Evolutionary conservation across 1,284 basidiomycete species (phyloP), one percentile per base, ranked within the genome.

Genomic region (Ustilago lituana): DNA sequence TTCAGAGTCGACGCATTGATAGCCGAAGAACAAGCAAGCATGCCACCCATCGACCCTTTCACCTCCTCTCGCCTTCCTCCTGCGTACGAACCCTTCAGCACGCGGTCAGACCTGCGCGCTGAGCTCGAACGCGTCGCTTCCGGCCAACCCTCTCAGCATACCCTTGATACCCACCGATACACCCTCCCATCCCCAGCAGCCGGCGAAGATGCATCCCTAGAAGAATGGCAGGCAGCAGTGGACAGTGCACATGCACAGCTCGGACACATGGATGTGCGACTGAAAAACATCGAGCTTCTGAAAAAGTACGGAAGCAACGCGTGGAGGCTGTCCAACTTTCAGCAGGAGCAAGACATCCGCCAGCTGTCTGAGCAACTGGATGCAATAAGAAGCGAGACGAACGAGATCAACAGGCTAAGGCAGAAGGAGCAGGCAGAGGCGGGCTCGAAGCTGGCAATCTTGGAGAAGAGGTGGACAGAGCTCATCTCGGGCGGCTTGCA

Each of bases 381-480:
- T 1, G 29, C 35, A 1, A 24, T 58, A 14, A 55, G 56, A 17
- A 55, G 39, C 14, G 57, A 73, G 27, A 71, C 70, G 1, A 69
- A 64, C 17, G 65, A 69, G 24, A 35, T 78, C 31, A 80, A 80
- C 52, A 50, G 73, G 29, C 22, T 59, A 14, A 48, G 78, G 10
- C 69, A 76, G 38, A 58, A 59, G 26, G 57, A 59, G 26, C 78
- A 94, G 90, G 89, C 88, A 27, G 86, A 85, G n/a, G 84, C 89
- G 17, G 93, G 93, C 38, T 86, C 87, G 50, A 90, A 91, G 73
- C 83, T 95, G 61, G 90, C 87, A n/a, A 84, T 87, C 10, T 84
- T 94, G 47, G 92, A 94, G 82, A 90, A 87, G 47, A 86, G 88
- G 51, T 95, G 93, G 93, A 93, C 90, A 10, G 91, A 93, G 81